A percentile compares a stretch with the other conserved stretches of the same genome.
These are phyloP conservation scores for Daldinia concentrica DNA, from an alignment of 495 filamentous ascomycete genomes.

Conservation along the genomic window DNA sequence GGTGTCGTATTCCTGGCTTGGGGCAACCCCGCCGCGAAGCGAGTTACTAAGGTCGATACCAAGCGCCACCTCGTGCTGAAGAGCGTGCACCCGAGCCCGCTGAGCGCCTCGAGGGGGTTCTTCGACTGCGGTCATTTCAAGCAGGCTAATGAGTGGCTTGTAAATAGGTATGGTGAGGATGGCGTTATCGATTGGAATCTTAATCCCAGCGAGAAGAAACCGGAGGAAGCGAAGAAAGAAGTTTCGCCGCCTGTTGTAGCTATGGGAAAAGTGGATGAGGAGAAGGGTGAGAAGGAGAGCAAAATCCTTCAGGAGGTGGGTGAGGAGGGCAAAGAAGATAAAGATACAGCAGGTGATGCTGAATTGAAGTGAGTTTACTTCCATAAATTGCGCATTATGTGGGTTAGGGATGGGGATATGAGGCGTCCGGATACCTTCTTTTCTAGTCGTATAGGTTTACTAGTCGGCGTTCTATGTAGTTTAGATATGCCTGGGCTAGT, in stretches of 20 bases:
- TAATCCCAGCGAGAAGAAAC: constrained; percentile 48
- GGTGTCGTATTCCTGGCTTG: constrained; percentile 96
- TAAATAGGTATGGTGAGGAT: constrained; percentile 75
- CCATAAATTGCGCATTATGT: not conserved
- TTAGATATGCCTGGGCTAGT: not conserved
- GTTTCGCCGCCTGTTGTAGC: constrained; percentile 26
- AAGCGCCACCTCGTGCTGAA: constrained; percentile 80
- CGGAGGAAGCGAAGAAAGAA: constrained; percentile 16
- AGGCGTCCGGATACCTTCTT: constrained; percentile 18
- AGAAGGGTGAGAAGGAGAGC: constrained; percentile 31
- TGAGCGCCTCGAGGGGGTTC: constrained; percentile 83
- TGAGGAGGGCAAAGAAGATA: constrained; percentile 22
- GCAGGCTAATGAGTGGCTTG: constrained; percentile 89
- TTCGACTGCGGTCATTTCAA: constrained; percentile 89
- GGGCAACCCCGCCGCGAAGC: constrained; percentile 81
- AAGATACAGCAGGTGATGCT: constrained; percentile 9
- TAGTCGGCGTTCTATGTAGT: constrained; percentile 19
- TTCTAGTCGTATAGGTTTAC: constrained; percentile 10
- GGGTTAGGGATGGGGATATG: not conserved
- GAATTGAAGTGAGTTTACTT: constrained; percentile 7
- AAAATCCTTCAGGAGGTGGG: constrained; percentile 40
- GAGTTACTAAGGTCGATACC: constrained; percentile 74
- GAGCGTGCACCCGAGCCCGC: constrained; percentile 89
- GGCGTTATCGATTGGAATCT: constrained; percentile 90
- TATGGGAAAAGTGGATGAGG: constrained; percentile 27